A percentile compares a stretch with the other conserved stretches of the same genome.
Evolutionary conservation across 495 filamentous ascomycete species (phyloP).

Genomic region (Darksidea phi): DNA sequence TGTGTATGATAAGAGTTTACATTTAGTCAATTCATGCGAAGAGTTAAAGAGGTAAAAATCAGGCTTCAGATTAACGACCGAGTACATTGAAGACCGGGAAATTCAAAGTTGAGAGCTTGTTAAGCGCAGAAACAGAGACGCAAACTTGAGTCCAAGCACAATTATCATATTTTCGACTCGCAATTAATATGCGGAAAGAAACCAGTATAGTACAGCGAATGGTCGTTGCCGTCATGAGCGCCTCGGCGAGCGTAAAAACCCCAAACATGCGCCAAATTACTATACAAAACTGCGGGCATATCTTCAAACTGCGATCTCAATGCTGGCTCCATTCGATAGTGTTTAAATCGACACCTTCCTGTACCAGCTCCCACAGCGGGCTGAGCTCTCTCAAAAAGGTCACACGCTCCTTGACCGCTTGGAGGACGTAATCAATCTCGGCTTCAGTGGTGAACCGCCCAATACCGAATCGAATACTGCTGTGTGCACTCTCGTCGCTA

Average conservation of each 20-base stretch:
- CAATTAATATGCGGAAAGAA: slow-evolving; percentile 1
- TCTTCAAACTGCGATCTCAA: slow-evolving; percentile 44
- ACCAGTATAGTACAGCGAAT: slow-evolving; percentile 23
- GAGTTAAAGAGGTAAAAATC: too few species aligned
- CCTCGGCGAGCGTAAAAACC: neutral
- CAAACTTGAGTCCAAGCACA: too few species aligned
- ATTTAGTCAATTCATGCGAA: too few species aligned
- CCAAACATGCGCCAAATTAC: slow-evolving; percentile 10
- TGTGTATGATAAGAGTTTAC: too few species aligned
- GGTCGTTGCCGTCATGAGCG: neutral
- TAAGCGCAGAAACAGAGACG: too few species aligned
- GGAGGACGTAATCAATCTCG: slow-evolving; percentile 97
- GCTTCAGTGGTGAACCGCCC: slow-evolving; percentile 92
- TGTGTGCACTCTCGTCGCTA: slow-evolving; percentile 96
- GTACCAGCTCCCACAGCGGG: slow-evolving; percentile 96
- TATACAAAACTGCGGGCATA: slow-evolving; percentile 2
- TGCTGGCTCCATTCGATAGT: slow-evolving; percentile 99
- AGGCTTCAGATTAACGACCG: too few species aligned
- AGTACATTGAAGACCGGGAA: too few species aligned
- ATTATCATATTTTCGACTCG: too few species aligned
- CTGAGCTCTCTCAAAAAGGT: slow-evolving; percentile 91
- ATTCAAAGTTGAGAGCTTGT: too few species aligned
- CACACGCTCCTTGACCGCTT: slow-evolving; percentile 87
- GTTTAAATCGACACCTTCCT: slow-evolving; percentile 92
- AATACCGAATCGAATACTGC: slow-evolving; percentile 96